These are phyloP conservation scores for Chlorella variabilis DNA, from an alignment of 163 green algal species.

Conservation along the genomic window DNA sequence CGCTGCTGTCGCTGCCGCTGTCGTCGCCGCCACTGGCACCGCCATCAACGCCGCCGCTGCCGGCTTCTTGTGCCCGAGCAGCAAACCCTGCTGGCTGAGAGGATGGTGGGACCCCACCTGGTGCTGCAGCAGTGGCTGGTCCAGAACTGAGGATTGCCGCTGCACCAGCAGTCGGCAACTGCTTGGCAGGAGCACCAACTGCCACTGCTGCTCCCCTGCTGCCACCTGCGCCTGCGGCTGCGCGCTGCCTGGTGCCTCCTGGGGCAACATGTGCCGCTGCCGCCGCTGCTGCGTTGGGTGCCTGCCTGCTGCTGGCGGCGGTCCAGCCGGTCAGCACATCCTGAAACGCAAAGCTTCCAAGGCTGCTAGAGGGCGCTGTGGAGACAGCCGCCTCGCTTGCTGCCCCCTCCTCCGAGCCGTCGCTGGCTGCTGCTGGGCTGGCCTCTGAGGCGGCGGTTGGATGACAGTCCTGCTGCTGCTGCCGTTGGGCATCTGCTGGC, in stretches of 20 bases:
- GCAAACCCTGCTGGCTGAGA: too few species aligned
- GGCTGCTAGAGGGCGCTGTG: background rate
- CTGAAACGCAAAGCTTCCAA: conserved; percentile 28
- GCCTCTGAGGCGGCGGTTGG: too few species aligned
- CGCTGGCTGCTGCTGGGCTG: background rate
- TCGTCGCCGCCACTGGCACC: background rate
- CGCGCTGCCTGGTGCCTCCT: background rate
- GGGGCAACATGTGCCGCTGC: background rate
- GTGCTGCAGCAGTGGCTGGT: too few species aligned
- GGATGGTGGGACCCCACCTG: too few species aligned
- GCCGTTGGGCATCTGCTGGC: too few species aligned
- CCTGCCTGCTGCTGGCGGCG: background rate
- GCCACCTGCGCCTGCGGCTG: background rate
- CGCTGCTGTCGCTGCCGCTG: background rate
- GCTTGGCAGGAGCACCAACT: too few species aligned
- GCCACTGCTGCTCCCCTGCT: background rate
- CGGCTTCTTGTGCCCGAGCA: too few species aligned
- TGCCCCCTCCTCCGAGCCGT: background rate
- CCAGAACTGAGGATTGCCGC: too few species aligned
- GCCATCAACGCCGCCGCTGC: background rate
- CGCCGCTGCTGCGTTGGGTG: background rate
- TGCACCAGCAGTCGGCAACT: too few species aligned
- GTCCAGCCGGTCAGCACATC: conserved; percentile 31
- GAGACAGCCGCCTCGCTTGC: background rate
- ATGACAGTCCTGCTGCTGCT: too few species aligned